Base-by-base conservation (phyloP, 257 asterid species). In the Lycium ferocissimum region DNA sequence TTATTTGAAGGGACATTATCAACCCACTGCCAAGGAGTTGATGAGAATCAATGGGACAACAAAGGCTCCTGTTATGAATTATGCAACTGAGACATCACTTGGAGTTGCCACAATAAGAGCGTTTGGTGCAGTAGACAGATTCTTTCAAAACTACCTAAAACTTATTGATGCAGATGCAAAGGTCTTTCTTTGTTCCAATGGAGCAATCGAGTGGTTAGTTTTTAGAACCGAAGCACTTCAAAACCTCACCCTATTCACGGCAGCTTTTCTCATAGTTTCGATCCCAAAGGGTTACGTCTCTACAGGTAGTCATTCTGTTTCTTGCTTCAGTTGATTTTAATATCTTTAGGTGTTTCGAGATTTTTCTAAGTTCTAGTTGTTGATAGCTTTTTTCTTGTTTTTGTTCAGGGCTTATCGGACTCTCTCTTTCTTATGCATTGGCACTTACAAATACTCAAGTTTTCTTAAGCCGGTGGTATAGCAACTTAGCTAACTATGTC, bases 1-100 rank as follows among this genome's bases (percentile, higher is more conserved):
- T 63, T 7, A 67, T 79, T 47, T 85, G 81, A 84, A 94, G 98
- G 95, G 90, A 80, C 90, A 95, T 87, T 93, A 93, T 83, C 97
- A 93, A 92, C 87, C 92, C 72, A 83, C 94, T 9, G 97, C 97
- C 1, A 89, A 94, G 70, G 98, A 93, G 87, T 90, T 95, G 49
- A 92, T 93, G 97, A 92, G 98, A 80, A 93, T 93, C 85, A 94
- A 91, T 58, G 98, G 98, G 76, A 93, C 93, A 0, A 93, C 98
- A n/a, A 94, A 94, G 85, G 97, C 98, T 22, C 95, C 97, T 1
- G 87, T 94, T 15, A 92, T 92, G 97, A 94, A 90, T 59, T 91
- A 92, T 80, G 94, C 95, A 43, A 88, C 98, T 0, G 97, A 94
- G 90, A 93, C 98, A 33, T 90, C 97, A 35, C 94, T 92, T 10